Evolutionary conservation across 148 eudicot species (phyloP), one percentile per base, ranked within the genome.

Genomic region (Persicaria tinctoria): DNA sequence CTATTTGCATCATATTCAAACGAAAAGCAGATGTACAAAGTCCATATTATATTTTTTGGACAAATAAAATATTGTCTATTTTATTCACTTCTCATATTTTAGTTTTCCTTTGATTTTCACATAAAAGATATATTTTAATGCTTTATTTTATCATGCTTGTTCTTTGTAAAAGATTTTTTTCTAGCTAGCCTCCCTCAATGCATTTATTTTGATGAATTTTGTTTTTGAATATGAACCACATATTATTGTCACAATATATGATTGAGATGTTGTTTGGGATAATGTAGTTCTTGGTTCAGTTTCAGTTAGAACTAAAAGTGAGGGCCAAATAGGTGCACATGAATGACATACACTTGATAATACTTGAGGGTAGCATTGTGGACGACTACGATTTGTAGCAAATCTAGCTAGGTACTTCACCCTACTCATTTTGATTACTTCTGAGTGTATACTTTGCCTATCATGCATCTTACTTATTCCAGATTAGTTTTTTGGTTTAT

Each of bases 191-290:
- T 27, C 3, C 20, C 16, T 49, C 51, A 47, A 14, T 38, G 13
- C 16, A 20, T 48, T 46, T 10, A 12, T 10, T 59, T 64, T 6
- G 44, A 51, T 62, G 73, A 57, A 66, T 76, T 64, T 77, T 32
- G 8, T 38, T 75, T 13, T 0, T 64, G n/a, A 76, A 75, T 69
- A 49, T 74, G 27, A 77, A 32, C 64, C 84, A 77, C 97, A 93
- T 95, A 88, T 93, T 76, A 86, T 78, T 68, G 91, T 93, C 76
- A 87, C 98, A 46, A 89, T 93, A 50, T 88, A 89, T 89, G 97
- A 93, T 68, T 91, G 98, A 97, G 97, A 93, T 79, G 91, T 93
- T 79, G 82, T 91, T 64, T 86, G 93, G 90, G 90, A 91, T 85
- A 91, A 97, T 87, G 88, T 91, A 75, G 87, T 88, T 78, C 93